These are phyloP conservation scores for Schoenoplectus tabernaemontani DNA, from an alignment of 202 grass and related monocot species.

Conservation along the genomic window DNA sequence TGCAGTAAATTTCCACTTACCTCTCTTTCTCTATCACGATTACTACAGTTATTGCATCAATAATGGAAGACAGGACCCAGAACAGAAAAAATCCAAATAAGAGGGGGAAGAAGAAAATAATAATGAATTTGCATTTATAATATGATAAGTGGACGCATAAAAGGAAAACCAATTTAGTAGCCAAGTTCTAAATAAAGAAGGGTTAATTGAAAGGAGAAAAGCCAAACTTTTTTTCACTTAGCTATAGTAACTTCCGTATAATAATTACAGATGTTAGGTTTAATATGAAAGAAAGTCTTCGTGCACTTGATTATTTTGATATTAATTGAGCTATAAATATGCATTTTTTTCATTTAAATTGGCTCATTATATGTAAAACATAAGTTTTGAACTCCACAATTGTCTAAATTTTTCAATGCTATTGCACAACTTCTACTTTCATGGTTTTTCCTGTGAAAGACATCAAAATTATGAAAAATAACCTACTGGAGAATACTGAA, in stretches of 20 bases:
- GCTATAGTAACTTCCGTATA: neutral
- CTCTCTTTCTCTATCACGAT: constrained; percentile 3
- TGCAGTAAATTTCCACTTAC: constrained; percentile 8
- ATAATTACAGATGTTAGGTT: neutral
- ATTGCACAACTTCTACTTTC: neutral
- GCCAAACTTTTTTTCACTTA: neutral
- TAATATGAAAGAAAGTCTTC: too few relatives aligned
- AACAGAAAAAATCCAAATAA: constrained; percentile 22
- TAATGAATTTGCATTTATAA: constrained; percentile 28
- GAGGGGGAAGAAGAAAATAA: constrained; percentile 19
- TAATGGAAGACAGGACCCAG: constrained; percentile 28
- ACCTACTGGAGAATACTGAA: neutral
- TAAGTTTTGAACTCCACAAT: neutral
- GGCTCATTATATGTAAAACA: too few relatives aligned
- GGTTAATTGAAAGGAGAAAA: constrained; percentile 1
- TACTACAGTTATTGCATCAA: constrained; percentile 18
- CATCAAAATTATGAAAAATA: neutral
- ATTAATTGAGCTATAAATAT: neutral
- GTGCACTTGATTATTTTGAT: neutral
- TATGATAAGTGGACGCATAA: constrained; percentile 18
- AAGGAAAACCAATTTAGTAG: constrained; percentile 4
- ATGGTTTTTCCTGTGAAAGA: neutral
- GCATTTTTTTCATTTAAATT: neutral
- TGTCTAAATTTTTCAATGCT: neutral
- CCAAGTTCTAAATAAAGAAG: constrained; percentile 12